Conservation (phyloP, 2,329 filamentous ascomycete species). For the Trichoderma koningii region DNA sequence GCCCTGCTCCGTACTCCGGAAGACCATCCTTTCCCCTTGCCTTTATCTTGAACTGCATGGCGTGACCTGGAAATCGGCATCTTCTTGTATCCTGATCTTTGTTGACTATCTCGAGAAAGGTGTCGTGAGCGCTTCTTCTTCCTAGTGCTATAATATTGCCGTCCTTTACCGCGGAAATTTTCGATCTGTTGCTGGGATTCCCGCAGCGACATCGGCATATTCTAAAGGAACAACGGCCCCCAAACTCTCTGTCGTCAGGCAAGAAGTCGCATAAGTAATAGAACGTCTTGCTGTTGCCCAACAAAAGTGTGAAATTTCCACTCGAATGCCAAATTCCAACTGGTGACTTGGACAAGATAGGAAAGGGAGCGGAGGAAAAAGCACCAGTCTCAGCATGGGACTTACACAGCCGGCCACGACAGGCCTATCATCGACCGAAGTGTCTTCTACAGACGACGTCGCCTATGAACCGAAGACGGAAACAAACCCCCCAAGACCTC, state of each 20-base stretch:
- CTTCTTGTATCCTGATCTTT: not conserved
- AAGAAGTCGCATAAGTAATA: not conserved
- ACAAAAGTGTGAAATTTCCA: not conserved
- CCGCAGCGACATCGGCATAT: slow-evolving; percentile 15
- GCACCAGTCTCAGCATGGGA: slow-evolving; percentile 3
- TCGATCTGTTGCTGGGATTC: not conserved
- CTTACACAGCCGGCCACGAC: not conserved
- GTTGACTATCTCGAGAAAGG: not conserved
- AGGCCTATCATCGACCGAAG: not conserved
- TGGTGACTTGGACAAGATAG: not conserved
- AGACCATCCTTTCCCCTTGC: not conserved
- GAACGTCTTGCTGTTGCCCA: not conserved
- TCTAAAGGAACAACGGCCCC: not conserved
- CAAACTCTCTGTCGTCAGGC: not conserved
- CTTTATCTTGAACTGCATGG: not conserved
- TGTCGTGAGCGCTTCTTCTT: not conserved
- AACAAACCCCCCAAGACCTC: not conserved
- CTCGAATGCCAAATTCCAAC: not conserved
- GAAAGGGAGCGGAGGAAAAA: not conserved
- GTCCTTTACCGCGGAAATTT: slow-evolving; percentile 5
- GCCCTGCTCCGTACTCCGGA: not conserved
- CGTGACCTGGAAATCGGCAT: not conserved
- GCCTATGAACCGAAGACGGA: not conserved
- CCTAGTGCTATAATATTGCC: not conserved
- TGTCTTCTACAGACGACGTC: slow-evolving; percentile 6